Evolutionary conservation across 192 early-diverging fungal genomes (phyloP).

Genomic region (Coemansia sp.): DNA sequence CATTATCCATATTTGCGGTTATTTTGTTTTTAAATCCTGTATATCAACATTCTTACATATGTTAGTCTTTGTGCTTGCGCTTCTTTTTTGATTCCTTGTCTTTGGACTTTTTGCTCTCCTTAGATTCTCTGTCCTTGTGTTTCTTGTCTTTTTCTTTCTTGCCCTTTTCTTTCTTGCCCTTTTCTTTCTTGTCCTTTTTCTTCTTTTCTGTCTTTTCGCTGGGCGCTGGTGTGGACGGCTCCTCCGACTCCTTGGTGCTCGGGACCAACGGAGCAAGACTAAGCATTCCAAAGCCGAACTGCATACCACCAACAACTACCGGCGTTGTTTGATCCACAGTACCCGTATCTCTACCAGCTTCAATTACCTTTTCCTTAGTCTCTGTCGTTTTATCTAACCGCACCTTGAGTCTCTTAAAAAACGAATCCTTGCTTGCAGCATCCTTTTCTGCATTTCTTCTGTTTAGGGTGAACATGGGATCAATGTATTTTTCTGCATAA

Average conservation of each 20-base stretch:
- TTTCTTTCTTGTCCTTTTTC: background rate
- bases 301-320: slow-evolving; percentile 4
- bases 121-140: background rate
- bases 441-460: slow-evolving; percentile 27
- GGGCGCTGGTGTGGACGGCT: too few species aligned
- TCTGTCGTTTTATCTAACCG: background rate
- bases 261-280: background rate
- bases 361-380: background rate
- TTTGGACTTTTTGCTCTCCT: background rate
- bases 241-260: too few species aligned
- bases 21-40: background rate
- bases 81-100: slow-evolving; percentile 9
- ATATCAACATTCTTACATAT: background rate
- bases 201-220: slow-evolving; percentile 1
- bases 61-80: slow-evolving; percentile 6
- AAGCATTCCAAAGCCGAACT: slow-evolving; percentile 38
- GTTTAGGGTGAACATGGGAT: slow-evolving; percentile 44
- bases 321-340: background rate
- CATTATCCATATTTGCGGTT: too few species aligned
- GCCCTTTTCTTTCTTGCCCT: slow-evolving; percentile 1
- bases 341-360: background rate
- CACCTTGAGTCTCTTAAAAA: slow-evolving; percentile 33
- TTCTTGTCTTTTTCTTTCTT: background rate
- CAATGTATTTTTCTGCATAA: slow-evolving; percentile 10
- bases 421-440: slow-evolving; percentile 19